Base-by-base conservation (phyloP, 23 red algal genomes). In the Gracilaria domingensis region DNA sequence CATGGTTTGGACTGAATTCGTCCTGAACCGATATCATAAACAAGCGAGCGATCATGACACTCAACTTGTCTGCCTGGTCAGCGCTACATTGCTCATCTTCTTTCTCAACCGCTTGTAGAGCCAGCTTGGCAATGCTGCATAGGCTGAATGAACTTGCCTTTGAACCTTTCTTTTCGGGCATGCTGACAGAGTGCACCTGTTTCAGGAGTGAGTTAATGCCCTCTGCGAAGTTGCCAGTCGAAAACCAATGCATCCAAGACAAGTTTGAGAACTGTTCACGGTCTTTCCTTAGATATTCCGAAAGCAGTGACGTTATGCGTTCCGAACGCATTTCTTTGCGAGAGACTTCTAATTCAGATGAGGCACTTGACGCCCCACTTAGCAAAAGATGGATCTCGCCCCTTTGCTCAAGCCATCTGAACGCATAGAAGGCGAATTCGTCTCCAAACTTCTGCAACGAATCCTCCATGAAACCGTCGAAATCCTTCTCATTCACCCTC, bases 181-280 rank as follows among this genome's bases (percentile, higher is more conserved):
- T 9, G 42, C 71, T 55, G 66, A 83, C 60, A 18, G 23, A 26
- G 24, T 32, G 48, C n/a, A 74, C 66, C 66, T 91, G 88, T 9
- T 39, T 69, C 20, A 91, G 26, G 12, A 83, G 56, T 35, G 44
- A 36, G 18, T 81, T 28, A 12, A 66, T 53, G 20, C 71, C 88
- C 20, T 40, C 49, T 13, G 40, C 40, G 16, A 82, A 50, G 38
- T 91, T 75, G 18, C 76, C 76, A 33, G 34, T 49, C 16, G 76
- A 81, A 47, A 91, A 54, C 75, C 50, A 75, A 45, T 82, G 88
- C 40, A 91, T 91, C 88, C 88, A 91, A 34, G 88, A 38, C 33
- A 91, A 50, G 64, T 91, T 91, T 3, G 88, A 54, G 36, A 48
- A 73, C 34, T 54, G 49, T 34, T 58, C 65, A 14, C 88, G 88